Conservation (phyloP, 768 basidiomycete genomes). For the Trametes cinnabarina region DNA sequence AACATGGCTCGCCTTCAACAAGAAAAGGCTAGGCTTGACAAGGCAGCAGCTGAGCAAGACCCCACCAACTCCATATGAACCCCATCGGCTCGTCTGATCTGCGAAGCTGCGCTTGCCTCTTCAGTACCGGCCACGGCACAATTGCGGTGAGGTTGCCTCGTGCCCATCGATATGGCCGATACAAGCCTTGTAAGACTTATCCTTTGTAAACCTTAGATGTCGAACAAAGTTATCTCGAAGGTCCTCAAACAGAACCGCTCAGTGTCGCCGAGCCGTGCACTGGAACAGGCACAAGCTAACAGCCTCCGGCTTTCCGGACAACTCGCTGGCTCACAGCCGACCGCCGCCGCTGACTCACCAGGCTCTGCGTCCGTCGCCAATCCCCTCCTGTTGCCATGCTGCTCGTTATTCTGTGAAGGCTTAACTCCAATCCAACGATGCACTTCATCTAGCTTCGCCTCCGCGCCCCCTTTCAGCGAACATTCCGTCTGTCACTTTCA, state of each 20-base stretch:
- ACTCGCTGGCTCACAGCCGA: background rate
- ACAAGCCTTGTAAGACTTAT: background rate
- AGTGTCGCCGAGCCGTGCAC: conserved; percentile 8
- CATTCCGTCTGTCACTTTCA: conserved; percentile 1
- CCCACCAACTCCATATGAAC: conserved; percentile 1
- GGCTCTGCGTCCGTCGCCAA: conserved; percentile 6
- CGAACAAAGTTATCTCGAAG: conserved; percentile 15
- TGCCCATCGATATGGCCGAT: background rate
- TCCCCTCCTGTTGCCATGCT: background rate
- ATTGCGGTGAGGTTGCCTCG: conserved; percentile 11
- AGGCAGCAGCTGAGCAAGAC: conserved; percentile 13
- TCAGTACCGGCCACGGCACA: conserved; percentile 5
- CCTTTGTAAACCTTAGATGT: conserved; percentile 2
- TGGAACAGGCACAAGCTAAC: background rate
- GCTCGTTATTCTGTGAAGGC: conserved; percentile 15
- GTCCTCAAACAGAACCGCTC: background rate
- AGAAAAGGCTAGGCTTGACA: conserved; percentile 21
- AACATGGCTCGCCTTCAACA: conserved; percentile 36
- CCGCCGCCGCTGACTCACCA: conserved; percentile 7
- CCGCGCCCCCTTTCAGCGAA: conserved; percentile 7
- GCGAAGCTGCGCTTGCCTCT: background rate
- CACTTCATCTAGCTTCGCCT: conserved; percentile 4
- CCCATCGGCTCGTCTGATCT: conserved; percentile 4
- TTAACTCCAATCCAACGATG: conserved; percentile 11
- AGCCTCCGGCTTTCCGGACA: conserved; percentile 15